Base-by-base conservation (phyloP, 768 basidiomycete genomes). In the Pleurotus citrinopileatus region DNA sequence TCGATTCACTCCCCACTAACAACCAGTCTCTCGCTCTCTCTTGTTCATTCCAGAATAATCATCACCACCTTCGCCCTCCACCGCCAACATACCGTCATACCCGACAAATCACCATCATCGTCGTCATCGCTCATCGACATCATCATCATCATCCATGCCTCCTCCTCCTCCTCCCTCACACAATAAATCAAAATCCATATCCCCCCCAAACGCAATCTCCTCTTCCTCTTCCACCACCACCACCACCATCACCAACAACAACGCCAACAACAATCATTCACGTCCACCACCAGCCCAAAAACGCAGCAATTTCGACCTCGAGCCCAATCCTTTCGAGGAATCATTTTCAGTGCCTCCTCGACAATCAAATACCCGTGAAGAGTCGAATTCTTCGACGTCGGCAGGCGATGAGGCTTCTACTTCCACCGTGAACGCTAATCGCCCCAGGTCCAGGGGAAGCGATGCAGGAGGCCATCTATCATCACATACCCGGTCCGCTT, bases 261-360 rank as follows among this genome's bases (percentile, higher is more conserved):
- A 29, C 59, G 63, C 38, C 32, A 64, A n/a, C 58, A 76, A 29
- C 78, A 82, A 67, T 82, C 75, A 22, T 78, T 83, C 64, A 80
- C 79, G 13, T 22, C 32, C 28, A 10, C 20, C 28, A 17, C 26
- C 15, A 17, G 29, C 48, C 7, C 48, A 50, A 22, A 50, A 50
- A 23, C 48, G 48, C 28, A 34, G 29, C 28, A 86, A 87, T 63
- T 86, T 89, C 67, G 74, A 78, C 67, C 79, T 89, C 29, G 94
- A 96, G 64, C 89, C 88, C 0, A 96, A 96, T 66, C 94, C 94
- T 0, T 97, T 97, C 65, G 96, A 99, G 65, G 91, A 94, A 70
- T 94, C 91, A 52, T 98, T 98, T 67, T 86, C 87, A 29, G 72
- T 74, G 43, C 60, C 54, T 61, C 77, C 26, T 77, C 79, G 25